Evolutionary conservation across 139 green algal species (phyloP).

Genomic region (Closterium sp.): DNA sequence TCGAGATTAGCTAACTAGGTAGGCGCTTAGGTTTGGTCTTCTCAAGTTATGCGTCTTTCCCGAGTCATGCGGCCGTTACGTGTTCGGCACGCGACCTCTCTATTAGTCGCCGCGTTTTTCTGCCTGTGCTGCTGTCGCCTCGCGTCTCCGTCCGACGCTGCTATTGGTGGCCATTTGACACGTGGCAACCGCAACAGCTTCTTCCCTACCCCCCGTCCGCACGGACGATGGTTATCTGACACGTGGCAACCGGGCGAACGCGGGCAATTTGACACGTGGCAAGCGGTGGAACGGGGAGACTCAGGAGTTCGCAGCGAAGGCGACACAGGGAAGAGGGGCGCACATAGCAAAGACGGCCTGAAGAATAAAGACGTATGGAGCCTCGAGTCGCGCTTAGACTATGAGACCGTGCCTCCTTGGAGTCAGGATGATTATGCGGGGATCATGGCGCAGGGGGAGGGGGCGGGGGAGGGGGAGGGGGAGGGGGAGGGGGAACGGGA

Average conservation of each 20-base stretch:
- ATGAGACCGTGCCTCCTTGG: neutral
- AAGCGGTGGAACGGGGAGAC: neutral
- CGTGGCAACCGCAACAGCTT: neutral
- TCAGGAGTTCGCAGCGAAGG: neutral
- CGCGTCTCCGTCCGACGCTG: neutral
- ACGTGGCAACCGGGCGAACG: neutral
- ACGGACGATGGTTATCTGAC: neutral
- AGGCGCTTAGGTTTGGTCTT: neutral
- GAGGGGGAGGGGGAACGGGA: neutral
- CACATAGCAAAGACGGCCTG: neutral
- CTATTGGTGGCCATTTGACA: neutral
- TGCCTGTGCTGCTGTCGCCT: neutral
- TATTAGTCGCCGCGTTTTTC: neutral
- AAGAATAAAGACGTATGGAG: neutral
- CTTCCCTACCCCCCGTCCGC: neutral
- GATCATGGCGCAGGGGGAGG: neutral
- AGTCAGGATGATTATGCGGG: neutral
- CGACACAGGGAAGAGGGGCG: neutral
- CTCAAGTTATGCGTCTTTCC: neutral
- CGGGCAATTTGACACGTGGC: too few species aligned
- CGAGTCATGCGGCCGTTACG: neutral
- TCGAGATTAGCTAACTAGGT: neutral
- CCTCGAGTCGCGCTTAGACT: neutral
- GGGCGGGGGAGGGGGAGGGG: neutral
- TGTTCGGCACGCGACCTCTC: neutral